A percentile compares a stretch with the other conserved stretches of the same genome.
phyloP scores from a whole-genome alignment of 2,329 filamentous ascomycete genomes.

The Nemania sp. region DNA sequence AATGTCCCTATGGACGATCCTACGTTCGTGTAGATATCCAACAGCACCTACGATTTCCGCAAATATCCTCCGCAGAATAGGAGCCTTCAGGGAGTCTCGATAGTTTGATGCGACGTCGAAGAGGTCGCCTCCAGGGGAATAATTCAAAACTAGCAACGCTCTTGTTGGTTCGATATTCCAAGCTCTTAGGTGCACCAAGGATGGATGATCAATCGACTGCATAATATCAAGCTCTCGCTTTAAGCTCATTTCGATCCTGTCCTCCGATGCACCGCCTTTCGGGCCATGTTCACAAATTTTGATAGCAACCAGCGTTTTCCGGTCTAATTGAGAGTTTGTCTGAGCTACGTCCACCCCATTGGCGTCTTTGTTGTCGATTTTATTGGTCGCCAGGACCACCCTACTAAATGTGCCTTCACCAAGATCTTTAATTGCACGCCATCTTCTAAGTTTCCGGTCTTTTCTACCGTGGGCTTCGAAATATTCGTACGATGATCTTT shows the following conservation, averaged over 20 bases:
- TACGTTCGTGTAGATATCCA: conserved; percentile 83
- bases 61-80: conserved; percentile 85
- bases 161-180: conserved; percentile 87
- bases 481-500: conserved; percentile 65
- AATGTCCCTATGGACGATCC: conserved; percentile 95
- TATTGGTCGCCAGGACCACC: conserved; percentile 89
- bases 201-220: conserved; percentile 87
- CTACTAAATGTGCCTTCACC: conserved; percentile 97
- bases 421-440: conserved; percentile 82
- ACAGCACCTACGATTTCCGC: conserved; percentile 88
- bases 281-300: conserved; percentile 97
- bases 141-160: conserved; percentile 87
- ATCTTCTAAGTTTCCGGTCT: conserved; percentile 78
- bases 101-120: conserved; percentile 89
- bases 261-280: conserved; percentile 90
- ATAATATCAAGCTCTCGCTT: conserved; percentile 97
- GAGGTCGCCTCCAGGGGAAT: conserved; percentile 93
- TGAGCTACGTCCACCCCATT: conserved; percentile 54
- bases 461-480: conserved; percentile 77
- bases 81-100: conserved; percentile 73
- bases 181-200: conserved; percentile 89
- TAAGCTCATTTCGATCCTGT: conserved; percentile 90
- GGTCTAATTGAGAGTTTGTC: conserved; percentile 62
- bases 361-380: conserved; percentile 67
- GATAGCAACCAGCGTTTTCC: conserved; percentile 89